Percentiles rank a stretch among this genome's conserved stretches.
phyloP scores from a whole-genome alignment of 805 yeast genomes.

The Barnettozyma sp. region DNA sequence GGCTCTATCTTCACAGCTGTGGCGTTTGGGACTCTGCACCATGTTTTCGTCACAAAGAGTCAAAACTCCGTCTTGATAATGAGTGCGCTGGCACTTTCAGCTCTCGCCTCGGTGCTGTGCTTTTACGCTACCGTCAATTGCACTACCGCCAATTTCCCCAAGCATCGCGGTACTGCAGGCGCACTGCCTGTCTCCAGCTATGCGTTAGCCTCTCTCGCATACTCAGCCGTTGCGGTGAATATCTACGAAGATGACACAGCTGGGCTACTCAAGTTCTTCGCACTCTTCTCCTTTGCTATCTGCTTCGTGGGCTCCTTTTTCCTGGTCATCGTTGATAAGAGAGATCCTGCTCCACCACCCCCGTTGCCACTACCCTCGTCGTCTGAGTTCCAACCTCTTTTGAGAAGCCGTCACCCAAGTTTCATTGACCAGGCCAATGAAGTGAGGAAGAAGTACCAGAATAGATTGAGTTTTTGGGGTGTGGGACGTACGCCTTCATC shows the following conservation, averaged over 20 bases:
- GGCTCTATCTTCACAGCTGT: constrained; percentile 50
- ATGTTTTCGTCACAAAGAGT: constrained; percentile 36
- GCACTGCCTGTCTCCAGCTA: constrained; percentile 31
- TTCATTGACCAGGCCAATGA: constrained; percentile 10
- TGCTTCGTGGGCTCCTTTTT: constrained; percentile 29
- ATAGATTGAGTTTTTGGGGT: constrained; percentile 25
- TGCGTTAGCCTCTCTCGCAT: constrained; percentile 65
- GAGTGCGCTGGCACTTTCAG: constrained; percentile 45
- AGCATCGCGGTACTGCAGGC: constrained; percentile 43
- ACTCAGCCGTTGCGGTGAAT: constrained; percentile 49
- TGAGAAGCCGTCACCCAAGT: constrained; percentile 11
- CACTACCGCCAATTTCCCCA: constrained; percentile 54
- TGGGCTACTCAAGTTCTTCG: constrained; percentile 48
- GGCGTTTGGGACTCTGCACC: constrained; percentile 48
- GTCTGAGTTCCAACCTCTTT: constrained; percentile 6
- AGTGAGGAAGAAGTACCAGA: constrained; percentile 17
- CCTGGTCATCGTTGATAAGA: constrained; percentile 20
- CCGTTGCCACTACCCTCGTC: not conserved
- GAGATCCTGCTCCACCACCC: constrained; percentile 1
- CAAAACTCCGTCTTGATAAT: constrained; percentile 38
- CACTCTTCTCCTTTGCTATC: constrained; percentile 38
- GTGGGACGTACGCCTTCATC: constrained; percentile 23
- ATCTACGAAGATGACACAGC: constrained; percentile 47
- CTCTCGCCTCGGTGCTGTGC: constrained; percentile 58
- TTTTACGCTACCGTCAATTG: constrained; percentile 50